Percentiles rank a stretch among this genome's conserved stretches.
phyloP scores from a whole-genome alignment of 345 rosid species.

The Erysimum cheiranthoides region DNA sequence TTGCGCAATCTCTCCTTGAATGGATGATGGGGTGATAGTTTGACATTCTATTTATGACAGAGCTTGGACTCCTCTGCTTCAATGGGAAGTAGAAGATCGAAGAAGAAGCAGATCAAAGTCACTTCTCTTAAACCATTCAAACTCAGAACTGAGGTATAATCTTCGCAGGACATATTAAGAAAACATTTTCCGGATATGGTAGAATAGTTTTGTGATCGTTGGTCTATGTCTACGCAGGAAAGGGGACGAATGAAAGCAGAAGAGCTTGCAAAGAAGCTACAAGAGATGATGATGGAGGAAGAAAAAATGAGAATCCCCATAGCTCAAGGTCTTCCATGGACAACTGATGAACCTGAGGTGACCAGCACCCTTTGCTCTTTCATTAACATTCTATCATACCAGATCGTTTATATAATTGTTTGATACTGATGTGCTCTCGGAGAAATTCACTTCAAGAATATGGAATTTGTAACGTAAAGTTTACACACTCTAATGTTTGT shows the following conservation, averaged over 20 bases:
- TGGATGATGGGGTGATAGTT: conserved; percentile 13
- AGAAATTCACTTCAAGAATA: not conserved
- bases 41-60: conserved; percentile 47
- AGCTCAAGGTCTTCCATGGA: conserved; percentile 97
- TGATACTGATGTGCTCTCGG: not conserved
- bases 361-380: conserved; percentile 22
- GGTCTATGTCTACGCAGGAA: conserved; percentile 54
- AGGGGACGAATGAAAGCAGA: conserved; percentile 88
- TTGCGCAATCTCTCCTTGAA: not conserved
- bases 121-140: conserved; percentile 77
- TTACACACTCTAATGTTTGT: conserved; percentile 6
- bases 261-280: conserved; percentile 77
- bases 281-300: conserved; percentile 69
- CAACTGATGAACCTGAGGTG: conserved; percentile 98
- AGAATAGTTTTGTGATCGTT: not conserved
- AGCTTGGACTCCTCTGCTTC: conserved; percentile 74
- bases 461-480: not conserved
- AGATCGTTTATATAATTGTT: not conserved
- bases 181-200: not conserved
- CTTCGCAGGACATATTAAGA: not conserved
- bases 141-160: conserved; percentile 83
- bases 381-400: not conserved
- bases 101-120: conserved; percentile 63
- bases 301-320: conserved; percentile 72
- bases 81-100: conserved; percentile 64